Base-by-base conservation (phyloP, 257 asterid genomes). In the Craterostigma plantagineum region DNA sequence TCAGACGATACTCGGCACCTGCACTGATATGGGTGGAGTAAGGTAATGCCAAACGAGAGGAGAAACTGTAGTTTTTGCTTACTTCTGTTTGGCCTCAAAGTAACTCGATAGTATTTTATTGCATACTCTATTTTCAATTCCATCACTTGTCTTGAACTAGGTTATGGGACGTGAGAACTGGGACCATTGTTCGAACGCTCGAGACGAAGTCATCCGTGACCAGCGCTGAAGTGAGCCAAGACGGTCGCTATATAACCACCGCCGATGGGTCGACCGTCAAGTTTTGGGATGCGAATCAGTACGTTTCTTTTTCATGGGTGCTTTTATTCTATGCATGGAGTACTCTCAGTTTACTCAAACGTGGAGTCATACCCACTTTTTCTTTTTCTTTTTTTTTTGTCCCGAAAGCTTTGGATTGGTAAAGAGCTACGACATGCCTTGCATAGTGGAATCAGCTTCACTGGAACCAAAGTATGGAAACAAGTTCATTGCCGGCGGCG, bases 221-320 rank as follows among this genome's bases (percentile, higher is more conserved):
- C 47, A 83, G 99, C 59, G 84, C 84, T 56, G 99, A 90, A 83
- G 99, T 83, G 61, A 83, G 95, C 71, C 92, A 58, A 66, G 99
- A 90, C 57, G 91, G 94, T 27, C 91, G 79, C 51, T 90, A 79
- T 53, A 83, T 90, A 58, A 79, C 95, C 23, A 90, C 99, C 37
- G 91, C 81, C 18, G 99, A 83, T 62, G 99, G 95, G 23, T 67
- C 75, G 48, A 71, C 74, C 42, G 77, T 90, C 40, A 90, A 75
- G 66, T 90, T 90, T 62, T 90, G 94, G 95, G 99, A 90, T 48
- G 95, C 95, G 47, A 90, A 90, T 61, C 95, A 83, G 95, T 87
- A 70, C 2, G 81, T 41, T 41, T 9, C 16, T 33, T 43, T 43
- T 10, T 43, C 17, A 12, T 41, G 10, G 13, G 1, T 41, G 15